Conservation (phyloP, 352 stramenopile genomes). For the Halophytophthora batemanensis region DNA sequence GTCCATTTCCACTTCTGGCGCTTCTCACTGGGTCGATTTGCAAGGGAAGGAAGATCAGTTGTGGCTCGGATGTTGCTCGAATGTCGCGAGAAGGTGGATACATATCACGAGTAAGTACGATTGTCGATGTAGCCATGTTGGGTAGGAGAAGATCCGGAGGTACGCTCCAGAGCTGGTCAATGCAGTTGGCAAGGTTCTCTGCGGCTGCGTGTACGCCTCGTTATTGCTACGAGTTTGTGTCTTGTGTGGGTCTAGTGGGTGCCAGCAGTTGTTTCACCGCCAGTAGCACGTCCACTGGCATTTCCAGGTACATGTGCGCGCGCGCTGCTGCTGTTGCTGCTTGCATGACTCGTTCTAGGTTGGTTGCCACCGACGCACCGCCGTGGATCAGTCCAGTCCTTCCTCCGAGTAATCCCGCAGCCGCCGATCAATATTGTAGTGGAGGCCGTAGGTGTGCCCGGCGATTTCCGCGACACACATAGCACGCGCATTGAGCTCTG, state of each 20-base stretch:
- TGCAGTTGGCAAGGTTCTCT: too few relatives aligned
- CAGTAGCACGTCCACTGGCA: too few relatives aligned
- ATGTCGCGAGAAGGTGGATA: too few relatives aligned
- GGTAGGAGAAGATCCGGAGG: too few relatives aligned
- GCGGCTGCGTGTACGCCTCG: too few relatives aligned
- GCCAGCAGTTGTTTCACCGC: conserved; percentile 14
- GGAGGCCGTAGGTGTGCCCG: conserved; percentile 16
- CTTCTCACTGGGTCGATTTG: not conserved
- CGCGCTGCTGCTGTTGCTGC: not conserved
- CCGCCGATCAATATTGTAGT: conserved; percentile 14
- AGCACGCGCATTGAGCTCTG: conserved; percentile 4
- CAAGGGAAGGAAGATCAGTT: not conserved
- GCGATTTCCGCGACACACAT: conserved; percentile 11
- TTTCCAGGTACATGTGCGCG: too few relatives aligned
- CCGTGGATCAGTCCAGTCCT: too few relatives aligned
- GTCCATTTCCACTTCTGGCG: conserved; percentile 38
- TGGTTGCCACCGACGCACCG: conserved; percentile 8
- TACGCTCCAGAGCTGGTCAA: too few relatives aligned
- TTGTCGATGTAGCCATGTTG: too few relatives aligned
- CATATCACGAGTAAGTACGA: too few relatives aligned
- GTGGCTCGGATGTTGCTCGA: not conserved
- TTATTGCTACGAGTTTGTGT: too few relatives aligned
- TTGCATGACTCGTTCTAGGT: conserved; percentile 2
- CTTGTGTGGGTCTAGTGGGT: too few relatives aligned
- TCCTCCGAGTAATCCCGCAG: conserved; percentile 3